Conservation (phyloP, 495 filamentous ascomycete genomes). For the Aspergillus sclerotioniger region DNA sequence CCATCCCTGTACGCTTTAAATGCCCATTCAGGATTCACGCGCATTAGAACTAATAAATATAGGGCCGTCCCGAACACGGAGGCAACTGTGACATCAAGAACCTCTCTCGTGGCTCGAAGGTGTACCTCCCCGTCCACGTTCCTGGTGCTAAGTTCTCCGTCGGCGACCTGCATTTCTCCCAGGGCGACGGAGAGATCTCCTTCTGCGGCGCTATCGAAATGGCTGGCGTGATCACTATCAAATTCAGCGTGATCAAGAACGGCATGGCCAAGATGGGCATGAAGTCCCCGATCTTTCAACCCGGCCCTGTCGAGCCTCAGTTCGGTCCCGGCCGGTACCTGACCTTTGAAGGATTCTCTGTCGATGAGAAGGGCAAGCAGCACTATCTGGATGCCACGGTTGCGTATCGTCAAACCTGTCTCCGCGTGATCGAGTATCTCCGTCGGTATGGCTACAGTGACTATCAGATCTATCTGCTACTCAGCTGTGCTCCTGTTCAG, state of each 20-base stretch:
- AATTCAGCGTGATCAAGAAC: slow-evolving; percentile 83
- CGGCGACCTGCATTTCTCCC: slow-evolving; percentile 86
- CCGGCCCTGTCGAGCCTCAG: slow-evolving; percentile 88
- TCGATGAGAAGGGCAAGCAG: slow-evolving; percentile 89
- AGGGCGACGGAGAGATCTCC: slow-evolving; percentile 91
- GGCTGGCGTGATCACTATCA: slow-evolving; percentile 89
- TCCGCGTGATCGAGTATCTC: slow-evolving; percentile 85
- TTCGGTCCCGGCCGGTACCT: slow-evolving; percentile 84
- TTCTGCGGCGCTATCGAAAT: slow-evolving; percentile 98
- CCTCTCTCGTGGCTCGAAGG: slow-evolving; percentile 77
- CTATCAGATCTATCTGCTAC: slow-evolving; percentile 87
- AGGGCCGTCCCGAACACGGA: slow-evolving; percentile 53
- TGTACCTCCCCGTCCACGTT: slow-evolving; percentile 86
- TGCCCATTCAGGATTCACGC: neutral
- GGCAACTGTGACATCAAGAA: slow-evolving; percentile 93
- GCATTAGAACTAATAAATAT: neutral
- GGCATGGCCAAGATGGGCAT: slow-evolving; percentile 74
- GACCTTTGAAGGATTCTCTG: slow-evolving; percentile 93
- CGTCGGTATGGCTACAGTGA: slow-evolving; percentile 71
- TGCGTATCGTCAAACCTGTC: slow-evolving; percentile 82
- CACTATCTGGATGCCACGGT: slow-evolving; percentile 92
- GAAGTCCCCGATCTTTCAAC: slow-evolving; percentile 85
- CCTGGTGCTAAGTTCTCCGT: slow-evolving; percentile 89
- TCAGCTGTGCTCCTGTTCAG: slow-evolving; percentile 88
- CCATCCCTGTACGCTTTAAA: slow-evolving; percentile 63